A percentile compares a stretch with the other conserved stretches of the same genome.
Evolutionary conservation across 2,329 filamentous ascomycete genomes (phyloP).

Genomic region (Penicillium sp.): DNA sequence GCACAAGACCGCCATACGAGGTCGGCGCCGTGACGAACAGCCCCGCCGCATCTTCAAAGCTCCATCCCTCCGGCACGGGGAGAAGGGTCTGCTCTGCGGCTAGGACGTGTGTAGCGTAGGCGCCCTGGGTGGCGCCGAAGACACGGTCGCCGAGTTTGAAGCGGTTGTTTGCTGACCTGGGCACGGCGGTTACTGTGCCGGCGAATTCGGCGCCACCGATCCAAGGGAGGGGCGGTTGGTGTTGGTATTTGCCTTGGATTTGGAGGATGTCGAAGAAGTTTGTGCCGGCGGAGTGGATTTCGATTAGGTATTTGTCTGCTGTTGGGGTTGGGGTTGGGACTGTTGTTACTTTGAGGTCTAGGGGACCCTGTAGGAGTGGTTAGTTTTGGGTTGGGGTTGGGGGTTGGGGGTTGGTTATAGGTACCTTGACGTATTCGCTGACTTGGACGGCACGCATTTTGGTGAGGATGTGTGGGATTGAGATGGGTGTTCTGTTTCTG

Average conservation of each 20-base stretch:
- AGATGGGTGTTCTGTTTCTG: background rate
- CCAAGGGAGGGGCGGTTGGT: conserved; percentile 83
- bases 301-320: conserved; percentile 71
- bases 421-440: conserved; percentile 64
- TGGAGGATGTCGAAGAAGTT: conserved; percentile 98
- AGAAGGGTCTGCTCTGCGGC: conserved; percentile 59
- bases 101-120: conserved; percentile 68
- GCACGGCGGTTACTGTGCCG: conserved; percentile 62
- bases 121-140: conserved; percentile 78
- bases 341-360: conserved; percentile 65
- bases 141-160: conserved; percentile 73
- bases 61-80: conserved; percentile 71
- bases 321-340: conserved; percentile 66
- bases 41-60: conserved; percentile 73
- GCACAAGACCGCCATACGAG: conserved; percentile 72
- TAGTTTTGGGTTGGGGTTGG: conserved; percentile 1
- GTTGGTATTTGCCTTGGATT: conserved; percentile 89
- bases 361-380: conserved; percentile 53
- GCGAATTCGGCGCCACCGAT: conserved; percentile 79
- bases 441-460: conserved; percentile 69
- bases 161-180: conserved; percentile 46
- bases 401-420: background rate
- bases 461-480: background rate
- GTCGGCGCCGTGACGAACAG: conserved; percentile 89
- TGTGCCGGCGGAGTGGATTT: conserved; percentile 74